phyloP scores from a whole-genome alignment of 2,329 filamentous ascomycete genomes.

The Aspergillus cejpii region DNA sequence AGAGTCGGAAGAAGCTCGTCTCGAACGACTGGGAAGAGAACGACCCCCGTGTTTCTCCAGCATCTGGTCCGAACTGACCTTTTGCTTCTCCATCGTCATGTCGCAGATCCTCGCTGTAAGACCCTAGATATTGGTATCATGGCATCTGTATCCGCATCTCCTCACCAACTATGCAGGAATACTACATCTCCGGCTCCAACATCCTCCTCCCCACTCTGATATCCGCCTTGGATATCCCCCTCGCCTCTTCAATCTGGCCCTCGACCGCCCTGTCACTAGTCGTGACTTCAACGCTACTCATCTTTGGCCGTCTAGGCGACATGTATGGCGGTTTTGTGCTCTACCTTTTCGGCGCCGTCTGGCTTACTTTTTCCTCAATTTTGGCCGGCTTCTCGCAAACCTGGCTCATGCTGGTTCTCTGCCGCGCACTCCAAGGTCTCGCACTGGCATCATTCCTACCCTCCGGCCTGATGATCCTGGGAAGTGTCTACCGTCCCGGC shows the following conservation, averaged over 20 bases:
- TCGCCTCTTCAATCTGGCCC: slow-evolving; percentile 54
- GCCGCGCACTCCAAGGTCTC: slow-evolving; percentile 66
- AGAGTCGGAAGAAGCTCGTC: slow-evolving; percentile 4
- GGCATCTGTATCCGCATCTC: background rate
- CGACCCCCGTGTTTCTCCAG: slow-evolving; percentile 53
- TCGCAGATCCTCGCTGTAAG: slow-evolving; percentile 57
- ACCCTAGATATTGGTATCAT: slow-evolving; percentile 1
- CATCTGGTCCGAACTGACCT: slow-evolving; percentile 53
- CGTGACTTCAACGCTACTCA: slow-evolving; percentile 44
- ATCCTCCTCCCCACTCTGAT: slow-evolving; percentile 61
- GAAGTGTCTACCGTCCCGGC: slow-evolving; percentile 59
- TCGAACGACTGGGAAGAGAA: slow-evolving; percentile 58
- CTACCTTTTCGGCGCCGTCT: slow-evolving; percentile 54
- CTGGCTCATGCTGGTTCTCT: slow-evolving; percentile 64
- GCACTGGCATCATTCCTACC: slow-evolving; percentile 67
- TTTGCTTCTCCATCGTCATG: slow-evolving; percentile 56
- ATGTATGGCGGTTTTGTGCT: slow-evolving; percentile 59
- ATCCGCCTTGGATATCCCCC: slow-evolving; percentile 57
- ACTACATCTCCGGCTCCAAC: slow-evolving; percentile 69
- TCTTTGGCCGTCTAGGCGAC: slow-evolving; percentile 53
- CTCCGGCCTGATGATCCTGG: slow-evolving; percentile 60
- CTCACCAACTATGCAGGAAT: slow-evolving; percentile 48
- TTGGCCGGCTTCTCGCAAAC: slow-evolving; percentile 63
- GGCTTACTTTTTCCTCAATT: slow-evolving; percentile 64
- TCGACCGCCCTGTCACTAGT: slow-evolving; percentile 48